Evolutionary conservation across 192 early-diverging fungal species (phyloP).

Genomic region (Linnemannia exigua): DNA sequence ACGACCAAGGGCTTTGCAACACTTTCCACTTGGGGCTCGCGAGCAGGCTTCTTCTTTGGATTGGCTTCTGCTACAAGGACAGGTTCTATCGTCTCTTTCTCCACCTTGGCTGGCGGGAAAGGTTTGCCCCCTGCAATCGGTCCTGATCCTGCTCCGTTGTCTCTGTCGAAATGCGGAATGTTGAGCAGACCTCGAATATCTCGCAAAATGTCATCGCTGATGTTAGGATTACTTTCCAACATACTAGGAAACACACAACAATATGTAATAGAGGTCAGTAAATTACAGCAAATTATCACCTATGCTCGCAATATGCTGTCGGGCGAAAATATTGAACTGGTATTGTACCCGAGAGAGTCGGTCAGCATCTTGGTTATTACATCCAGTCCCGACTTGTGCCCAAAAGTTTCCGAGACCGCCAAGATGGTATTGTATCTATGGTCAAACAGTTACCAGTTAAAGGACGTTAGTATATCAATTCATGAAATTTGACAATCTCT

Average conservation of each 20-base stretch:
- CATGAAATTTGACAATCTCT: neutral
- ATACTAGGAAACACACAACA: neutral
- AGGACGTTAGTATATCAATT: neutral
- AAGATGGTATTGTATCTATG: neutral
- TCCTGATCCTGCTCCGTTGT: neutral
- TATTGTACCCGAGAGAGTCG: constrained; percentile 7
- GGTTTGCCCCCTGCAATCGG: neutral
- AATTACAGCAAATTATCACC: too few species aligned
- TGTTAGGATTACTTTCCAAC: neutral
- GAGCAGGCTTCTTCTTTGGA: neutral
- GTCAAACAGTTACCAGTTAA: neutral
- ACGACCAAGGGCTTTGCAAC: neutral
- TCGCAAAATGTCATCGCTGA: neutral
- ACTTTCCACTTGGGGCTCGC: neutral
- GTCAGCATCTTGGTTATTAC: constrained; percentile 25
- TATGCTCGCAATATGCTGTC: neutral
- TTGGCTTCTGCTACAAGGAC: neutral
- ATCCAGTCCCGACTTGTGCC: constrained; percentile 17
- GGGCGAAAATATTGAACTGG: neutral
- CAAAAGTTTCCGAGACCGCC: constrained; percentile 18
- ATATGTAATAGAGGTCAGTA: neutral
- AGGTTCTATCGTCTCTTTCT: neutral
- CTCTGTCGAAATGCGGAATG: neutral
- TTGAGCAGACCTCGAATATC: neutral
- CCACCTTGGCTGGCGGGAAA: neutral